phyloP scores from a whole-genome alignment of 2,329 filamentous ascomycete species.

The Diaporthe vaccinii region DNA sequence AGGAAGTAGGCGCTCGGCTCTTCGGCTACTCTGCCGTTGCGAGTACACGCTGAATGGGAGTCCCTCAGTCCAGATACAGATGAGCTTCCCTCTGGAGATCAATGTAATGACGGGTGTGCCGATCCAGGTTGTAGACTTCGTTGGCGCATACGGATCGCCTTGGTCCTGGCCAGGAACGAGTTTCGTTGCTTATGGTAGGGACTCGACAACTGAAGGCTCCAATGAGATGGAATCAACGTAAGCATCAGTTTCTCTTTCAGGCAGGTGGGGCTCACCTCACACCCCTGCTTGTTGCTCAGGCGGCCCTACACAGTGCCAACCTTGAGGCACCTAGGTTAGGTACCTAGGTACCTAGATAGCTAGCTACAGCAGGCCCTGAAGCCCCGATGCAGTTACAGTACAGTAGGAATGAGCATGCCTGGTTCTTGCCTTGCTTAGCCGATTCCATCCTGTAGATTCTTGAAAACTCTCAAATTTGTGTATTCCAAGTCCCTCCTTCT shows the following conservation, averaged over 20 bases:
- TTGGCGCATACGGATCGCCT: neutral
- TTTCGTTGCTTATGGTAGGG: neutral
- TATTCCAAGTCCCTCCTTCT: neutral
- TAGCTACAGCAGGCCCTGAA: too few species aligned
- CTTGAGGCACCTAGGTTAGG: too few species aligned
- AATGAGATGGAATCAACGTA: conserved; percentile 9
- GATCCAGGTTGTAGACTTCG: neutral
- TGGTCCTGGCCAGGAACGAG: neutral
- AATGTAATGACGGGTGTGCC: neutral
- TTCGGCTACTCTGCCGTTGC: neutral
- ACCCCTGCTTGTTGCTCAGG: neutral
- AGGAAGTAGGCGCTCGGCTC: neutral
- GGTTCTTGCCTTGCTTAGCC: neutral
- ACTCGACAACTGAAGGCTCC: neutral
- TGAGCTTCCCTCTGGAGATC: neutral
- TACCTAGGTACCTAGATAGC: too few species aligned
- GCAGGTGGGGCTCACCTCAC: neutral
- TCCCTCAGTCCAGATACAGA: too few species aligned
- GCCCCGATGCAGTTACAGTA: too few species aligned
- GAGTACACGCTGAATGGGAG: neutral
- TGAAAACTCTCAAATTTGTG: neutral
- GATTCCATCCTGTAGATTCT: too few species aligned
- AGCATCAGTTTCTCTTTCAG: conserved; percentile 12
- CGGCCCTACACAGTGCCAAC: neutral
- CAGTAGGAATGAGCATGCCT: too few species aligned